Evolutionary conservation across 495 filamentous ascomycete genomes (phyloP), one percentile per base, ranked within the genome.

Genomic region (Penicillium desertorum): DNA sequence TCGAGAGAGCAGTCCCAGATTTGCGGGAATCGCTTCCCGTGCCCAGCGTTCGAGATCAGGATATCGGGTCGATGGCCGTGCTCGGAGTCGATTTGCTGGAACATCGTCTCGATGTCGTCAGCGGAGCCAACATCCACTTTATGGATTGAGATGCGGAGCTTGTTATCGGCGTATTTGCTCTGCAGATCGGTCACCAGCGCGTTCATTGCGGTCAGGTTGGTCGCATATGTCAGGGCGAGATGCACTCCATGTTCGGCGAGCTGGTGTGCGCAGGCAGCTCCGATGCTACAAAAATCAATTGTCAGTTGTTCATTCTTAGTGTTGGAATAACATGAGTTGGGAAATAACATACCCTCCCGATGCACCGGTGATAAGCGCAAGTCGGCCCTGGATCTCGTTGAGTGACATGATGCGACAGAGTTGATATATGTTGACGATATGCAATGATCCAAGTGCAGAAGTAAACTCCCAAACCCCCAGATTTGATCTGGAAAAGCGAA

Each of bases 281-380:
- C 86, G 44, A 88, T 86, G 30, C 83, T 87, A 56, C 14, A 5
- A 14, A 14, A 14, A 19, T 9, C 16, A 11, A 22, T 9, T 17
- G 29, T 62, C 30, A 65, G 60, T 19, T 30, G 16, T 37, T 19
- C 27, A 16, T 57, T 37, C 36, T 12, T 17, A 0, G 2, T 5
- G 14, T 16, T 39, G 25, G 34, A 4, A 14, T 45, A 11, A 59
- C 19, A 16, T 16, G 19, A 23, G 30, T 11, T 42, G 30, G 44
- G 36, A 19, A 23, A 42, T 20, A 25, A 56, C 71, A 60, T 78
- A 86, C 84, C 85, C 84, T 67, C 84, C 84, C 29, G 84, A 86
- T 59, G 84, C 85, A 20, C 85, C 85, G 4, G 85, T 88, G 57
- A 88, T 79, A 5, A 88, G 78, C 56, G 82, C 84, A 17, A 88